Conservation (phyloP, 2,329 filamentous ascomycete genomes). For the Cadophora sp. region DNA sequence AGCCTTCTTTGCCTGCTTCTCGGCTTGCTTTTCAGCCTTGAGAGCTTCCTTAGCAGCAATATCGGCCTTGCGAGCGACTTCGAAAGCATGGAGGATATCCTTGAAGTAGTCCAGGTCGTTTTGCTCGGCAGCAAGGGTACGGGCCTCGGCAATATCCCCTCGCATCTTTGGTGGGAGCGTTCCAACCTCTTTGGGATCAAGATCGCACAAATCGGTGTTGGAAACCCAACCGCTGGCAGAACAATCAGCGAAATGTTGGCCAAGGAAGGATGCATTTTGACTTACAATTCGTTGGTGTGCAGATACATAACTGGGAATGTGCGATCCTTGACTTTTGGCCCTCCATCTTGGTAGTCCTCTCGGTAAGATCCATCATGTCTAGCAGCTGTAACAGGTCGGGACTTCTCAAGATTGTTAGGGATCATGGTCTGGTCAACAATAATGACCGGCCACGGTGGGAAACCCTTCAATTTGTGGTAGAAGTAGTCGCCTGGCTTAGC, state of each 20-base stretch:
- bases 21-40: conserved; percentile 56
- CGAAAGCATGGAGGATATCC: conserved; percentile 72
- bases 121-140: conserved; percentile 78
- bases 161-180: conserved; percentile 75
- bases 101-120: conserved; percentile 86
- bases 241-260: background rate
- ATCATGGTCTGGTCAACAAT: conserved; percentile 96
- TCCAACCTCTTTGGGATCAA: conserved; percentile 76
- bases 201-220: conserved; percentile 80
- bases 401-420: conserved; percentile 75
- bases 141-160: conserved; percentile 81
- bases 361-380: conserved; percentile 85
- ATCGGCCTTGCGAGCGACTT: conserved; percentile 69
- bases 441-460: conserved; percentile 92
- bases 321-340: conserved; percentile 83
- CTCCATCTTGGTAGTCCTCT: conserved; percentile 85
- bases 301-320: conserved; percentile 97
- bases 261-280: conserved; percentile 38
- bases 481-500: conserved; percentile 92
- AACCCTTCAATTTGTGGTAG: conserved; percentile 92
- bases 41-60: conserved; percentile 53
- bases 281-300: conserved; percentile 96
- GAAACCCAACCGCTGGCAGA: conserved; percentile 77
- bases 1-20: conserved; percentile 14
- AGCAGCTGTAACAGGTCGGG: conserved; percentile 83